phyloP scores from a whole-genome alignment of 2,329 filamentous ascomycete species.

The Grosmannia clavigera region DNA sequence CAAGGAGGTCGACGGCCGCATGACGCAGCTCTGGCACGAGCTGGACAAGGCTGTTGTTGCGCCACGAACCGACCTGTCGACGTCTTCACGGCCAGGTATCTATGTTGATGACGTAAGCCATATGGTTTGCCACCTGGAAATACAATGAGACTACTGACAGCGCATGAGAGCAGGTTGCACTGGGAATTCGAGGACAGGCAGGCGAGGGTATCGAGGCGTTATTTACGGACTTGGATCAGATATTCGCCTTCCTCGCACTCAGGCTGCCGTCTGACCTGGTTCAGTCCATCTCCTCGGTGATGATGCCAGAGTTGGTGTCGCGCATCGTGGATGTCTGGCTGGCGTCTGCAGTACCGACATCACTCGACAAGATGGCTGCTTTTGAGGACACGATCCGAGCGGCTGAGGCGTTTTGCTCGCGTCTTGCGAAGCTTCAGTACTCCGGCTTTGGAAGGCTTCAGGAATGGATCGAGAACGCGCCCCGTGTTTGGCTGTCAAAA shows the following conservation, averaged over 20 bases:
- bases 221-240: slow-evolving; percentile 38
- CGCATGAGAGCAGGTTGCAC: slow-evolving; percentile 22
- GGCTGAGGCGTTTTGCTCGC: slow-evolving; percentile 50
- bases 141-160: background rate
- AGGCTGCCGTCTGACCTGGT: slow-evolving; percentile 42
- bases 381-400: slow-evolving; percentile 62
- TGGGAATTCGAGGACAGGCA: slow-evolving; percentile 30
- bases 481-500: slow-evolving; percentile 74
- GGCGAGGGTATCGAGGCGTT: slow-evolving; percentile 36
- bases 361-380: slow-evolving; percentile 53
- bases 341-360: slow-evolving; percentile 60
- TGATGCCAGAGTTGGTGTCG: slow-evolving; percentile 58
- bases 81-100: slow-evolving; percentile 25
- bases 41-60: slow-evolving; percentile 48
- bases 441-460: slow-evolving; percentile 49
- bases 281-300: slow-evolving; percentile 49
- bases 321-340: slow-evolving; percentile 65
- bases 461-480: slow-evolving; percentile 71
- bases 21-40: slow-evolving; percentile 48
- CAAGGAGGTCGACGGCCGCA: slow-evolving; percentile 47
- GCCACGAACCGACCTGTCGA: slow-evolving; percentile 40
- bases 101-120: slow-evolving; percentile 24
- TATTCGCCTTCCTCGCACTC: slow-evolving; percentile 39
- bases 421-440: slow-evolving; percentile 52
- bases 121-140: too few species aligned